A percentile compares a stretch with the other conserved stretches of the same genome.
These are phyloP conservation scores for Jasminum sambac DNA, from an alignment of 257 asterid genomes.

Conservation along the genomic window DNA sequence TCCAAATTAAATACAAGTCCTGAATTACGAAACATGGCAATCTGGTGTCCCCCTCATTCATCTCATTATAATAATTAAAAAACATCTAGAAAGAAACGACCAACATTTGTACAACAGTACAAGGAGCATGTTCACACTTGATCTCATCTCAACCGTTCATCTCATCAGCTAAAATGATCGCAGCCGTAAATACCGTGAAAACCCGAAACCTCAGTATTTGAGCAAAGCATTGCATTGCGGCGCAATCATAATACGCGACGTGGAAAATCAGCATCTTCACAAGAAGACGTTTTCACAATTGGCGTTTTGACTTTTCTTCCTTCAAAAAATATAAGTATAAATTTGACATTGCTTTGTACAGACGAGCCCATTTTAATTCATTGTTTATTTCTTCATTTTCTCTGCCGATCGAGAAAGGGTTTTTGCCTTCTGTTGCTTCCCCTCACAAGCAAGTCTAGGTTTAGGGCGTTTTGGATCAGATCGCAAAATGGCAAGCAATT, in stretches of 20 bases:
- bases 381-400: not conserved
- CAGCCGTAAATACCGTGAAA: not conserved
- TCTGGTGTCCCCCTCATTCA: not conserved
- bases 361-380: not conserved
- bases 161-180: not conserved
- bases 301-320: not conserved
- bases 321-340: not conserved
- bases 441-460: not conserved
- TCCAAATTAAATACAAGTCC: too few relatives aligned
- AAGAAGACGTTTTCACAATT: not conserved
- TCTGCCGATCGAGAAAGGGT: not conserved
- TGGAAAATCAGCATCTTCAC: not conserved
- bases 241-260: not conserved
- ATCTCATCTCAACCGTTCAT: not conserved
- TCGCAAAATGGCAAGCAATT: slow-evolving; percentile 21
- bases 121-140: not conserved
- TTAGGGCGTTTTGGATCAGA: slow-evolving; percentile 16
- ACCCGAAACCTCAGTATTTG: not conserved
- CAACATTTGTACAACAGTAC: not conserved
- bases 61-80: too few relatives aligned
- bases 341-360: not conserved
- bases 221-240: not conserved
- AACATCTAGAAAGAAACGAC: not conserved
- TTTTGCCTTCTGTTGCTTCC: slow-evolving; percentile 2
- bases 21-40: too few relatives aligned